Base-by-base conservation (phyloP, 306 rosid genomes). In the Vicia faba region DNA sequence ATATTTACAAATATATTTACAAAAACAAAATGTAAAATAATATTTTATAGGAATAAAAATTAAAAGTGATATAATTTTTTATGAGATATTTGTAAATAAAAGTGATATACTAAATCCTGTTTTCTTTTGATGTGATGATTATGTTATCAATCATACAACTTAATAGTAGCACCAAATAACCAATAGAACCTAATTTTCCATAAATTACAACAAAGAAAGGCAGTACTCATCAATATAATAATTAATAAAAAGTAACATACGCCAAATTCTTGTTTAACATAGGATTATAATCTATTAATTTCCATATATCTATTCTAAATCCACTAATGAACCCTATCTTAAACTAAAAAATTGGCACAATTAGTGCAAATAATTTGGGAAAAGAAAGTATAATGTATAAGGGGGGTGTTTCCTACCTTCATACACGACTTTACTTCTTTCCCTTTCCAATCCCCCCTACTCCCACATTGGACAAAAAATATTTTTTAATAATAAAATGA, bases 371-470 rank as follows among this genome's bases (percentile, higher is more conserved):
- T 58, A 76, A 68, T 28, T 46, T 28, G 7, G 33, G 55, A 36
- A 64, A 68, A 73, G 72, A 77, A 64, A 75, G 82, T 73, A 73
- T 81, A 69, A 59, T 71, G 79, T 73, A 45, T 33, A 64, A 49
- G 58, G 4, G 4, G 64, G 64, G 77, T 69, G 77, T 53, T 49
- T 64, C 66, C 65, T 43, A 59, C 31, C 72, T 31, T 35, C 28
- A 56, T 29, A 66, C 36, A 53, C 8, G 66, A 20, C 43, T 31
- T 33, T 38, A 31, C 56, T 41, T 72, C 23, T 51, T 18, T 66
- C 57, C 11, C 65, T 80, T 80, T 70, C 75, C 54, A 51, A 65
- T 66, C 70, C 41, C 57, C 56, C 29, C 75, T 35, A 48, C 25
- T 50, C 36, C 19, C 65, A 28, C 53, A 81, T 64, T 58, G 41